Conservation (phyloP, 2,329 filamentous ascomycete species). For the Exophiala calicioides region DNA sequence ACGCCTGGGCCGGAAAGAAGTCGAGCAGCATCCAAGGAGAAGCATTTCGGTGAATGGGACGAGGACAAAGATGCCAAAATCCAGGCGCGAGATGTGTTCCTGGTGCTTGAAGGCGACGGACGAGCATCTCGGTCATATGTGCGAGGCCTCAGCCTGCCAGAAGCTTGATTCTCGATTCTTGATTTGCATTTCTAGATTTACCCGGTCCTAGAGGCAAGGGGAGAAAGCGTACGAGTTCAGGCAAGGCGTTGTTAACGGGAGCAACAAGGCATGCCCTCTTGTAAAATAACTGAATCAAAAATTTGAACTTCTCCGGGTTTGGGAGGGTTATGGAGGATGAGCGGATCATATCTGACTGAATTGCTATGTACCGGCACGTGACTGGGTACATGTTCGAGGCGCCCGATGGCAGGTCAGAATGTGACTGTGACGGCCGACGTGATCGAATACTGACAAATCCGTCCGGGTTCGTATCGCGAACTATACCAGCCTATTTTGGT, state of each 20-base stretch:
- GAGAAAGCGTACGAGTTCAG: slow-evolving; percentile 1
- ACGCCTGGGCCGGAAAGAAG: slow-evolving; percentile 22
- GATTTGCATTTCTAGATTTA: slow-evolving; percentile 27
- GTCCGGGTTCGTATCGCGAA: too few relatives aligned
- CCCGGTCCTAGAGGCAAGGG: not conserved
- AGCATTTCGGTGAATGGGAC: slow-evolving; percentile 71
- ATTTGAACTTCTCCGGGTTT: not conserved
- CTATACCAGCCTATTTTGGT: too few relatives aligned
- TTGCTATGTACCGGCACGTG: too few relatives aligned
- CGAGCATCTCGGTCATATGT: slow-evolving; percentile 47
- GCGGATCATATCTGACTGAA: too few relatives aligned
- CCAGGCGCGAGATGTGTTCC: slow-evolving; percentile 79
- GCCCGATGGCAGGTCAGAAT: too few relatives aligned
- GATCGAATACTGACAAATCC: too few relatives aligned
- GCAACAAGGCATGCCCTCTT: slow-evolving; percentile 7
- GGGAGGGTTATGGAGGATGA: too few relatives aligned
- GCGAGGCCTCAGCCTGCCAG: slow-evolving; percentile 39
- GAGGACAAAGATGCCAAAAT: slow-evolving; percentile 78
- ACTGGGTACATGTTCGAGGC: too few relatives aligned
- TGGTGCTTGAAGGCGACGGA: slow-evolving; percentile 77
- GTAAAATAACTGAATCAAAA: slow-evolving; percentile 17
- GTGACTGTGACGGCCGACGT: too few relatives aligned
- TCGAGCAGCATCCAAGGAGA: slow-evolving; percentile 43
- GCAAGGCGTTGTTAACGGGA: not conserved
- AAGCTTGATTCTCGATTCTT: slow-evolving; percentile 21